Base-by-base conservation (phyloP, 1,284 basidiomycete species). In the Lentinula novae-zelandiae region DNA sequence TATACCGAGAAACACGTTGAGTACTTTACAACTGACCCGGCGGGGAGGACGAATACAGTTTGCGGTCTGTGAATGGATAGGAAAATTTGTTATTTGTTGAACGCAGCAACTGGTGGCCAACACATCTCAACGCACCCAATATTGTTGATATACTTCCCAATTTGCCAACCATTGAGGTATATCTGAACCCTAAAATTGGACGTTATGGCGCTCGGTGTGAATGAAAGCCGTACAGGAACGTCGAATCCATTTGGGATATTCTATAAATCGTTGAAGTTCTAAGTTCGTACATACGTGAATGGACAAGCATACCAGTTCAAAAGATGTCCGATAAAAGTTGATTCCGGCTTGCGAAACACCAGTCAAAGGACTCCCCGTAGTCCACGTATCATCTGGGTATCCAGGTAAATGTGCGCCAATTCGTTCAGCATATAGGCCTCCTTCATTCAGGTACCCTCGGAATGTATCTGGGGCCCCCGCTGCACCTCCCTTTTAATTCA, bases 111-210 rank as follows among this genome's bases (percentile, higher is more conserved):
- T 40, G 39, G 39, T 12, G 39, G 27, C 3, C 27, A 27, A 27
- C 27, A 4, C 27, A 27, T 27, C 27, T 27, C 27, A 27, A 55
- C 71, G 53, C 60, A 78, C 78, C 80, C 80, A 58, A 81, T 72
- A 62, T 79, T 80, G 61, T 82, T 81, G 64, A 78, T 75, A 60
- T 80, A 82, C 65, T 81, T 81, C 5, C 80, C 80, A 33, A 81
- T 63, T 64, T 81, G 79, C 80, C 81, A 83, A 5, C 81, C 81
- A 66, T 83, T 83, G 42, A 83, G 60, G 64, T 80, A 83, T 46
- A 83, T 76, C 63, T 81, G 79, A 13, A 75, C 76, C 39, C 81
- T 75, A 69, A 76, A 83, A 59, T 80, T 78, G n/a, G 75, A 79
- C 4, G 74, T 73, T 12, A 74, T 72, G 20, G 63, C 69, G 62